Evolutionary conservation across 805 yeast species (phyloP).

Genomic region (Starmerella bombi): DNA sequence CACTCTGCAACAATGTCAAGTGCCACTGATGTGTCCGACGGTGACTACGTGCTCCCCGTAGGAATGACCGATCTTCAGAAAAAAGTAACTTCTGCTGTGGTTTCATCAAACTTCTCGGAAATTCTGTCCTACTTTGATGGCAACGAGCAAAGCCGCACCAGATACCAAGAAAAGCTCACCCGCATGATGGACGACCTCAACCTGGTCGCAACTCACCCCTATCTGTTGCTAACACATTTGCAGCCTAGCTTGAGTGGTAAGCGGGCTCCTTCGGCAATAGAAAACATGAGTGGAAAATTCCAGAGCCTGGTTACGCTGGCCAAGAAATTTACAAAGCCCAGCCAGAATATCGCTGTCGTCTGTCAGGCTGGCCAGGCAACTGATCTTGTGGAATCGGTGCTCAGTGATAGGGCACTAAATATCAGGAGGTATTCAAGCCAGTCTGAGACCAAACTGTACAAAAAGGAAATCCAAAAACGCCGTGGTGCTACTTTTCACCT

Average conservation of each 20-base stretch:
- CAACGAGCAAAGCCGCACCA: conserved; percentile 39
- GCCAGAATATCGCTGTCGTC: conserved; percentile 51
- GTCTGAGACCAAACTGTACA: conserved; percentile 11
- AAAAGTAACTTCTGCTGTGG: conserved; percentile 80
- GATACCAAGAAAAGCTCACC: conserved; percentile 42
- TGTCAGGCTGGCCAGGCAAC: conserved; percentile 55
- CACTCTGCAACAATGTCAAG: too few species aligned
- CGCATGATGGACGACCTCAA: conserved; percentile 65
- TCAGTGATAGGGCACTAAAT: conserved; percentile 56
- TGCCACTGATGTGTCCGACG: too few species aligned
- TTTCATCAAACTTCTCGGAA: conserved; percentile 82
- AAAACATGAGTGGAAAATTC: conserved; percentile 45
- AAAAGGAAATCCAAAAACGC: conserved; percentile 9
- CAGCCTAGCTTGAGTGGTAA: conserved; percentile 52
- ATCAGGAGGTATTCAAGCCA: conserved; percentile 48
- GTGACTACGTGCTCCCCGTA: conserved; percentile 19
- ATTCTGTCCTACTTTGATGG: conserved; percentile 72
- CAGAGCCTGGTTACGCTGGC: conserved; percentile 52
- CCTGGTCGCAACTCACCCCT: conserved; percentile 80
- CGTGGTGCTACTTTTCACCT: conserved; percentile 25
- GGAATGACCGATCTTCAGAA: conserved; percentile 42
- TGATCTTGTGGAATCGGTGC: conserved; percentile 65
- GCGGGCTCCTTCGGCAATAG: conserved; percentile 59
- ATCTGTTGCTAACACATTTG: conserved; percentile 65
- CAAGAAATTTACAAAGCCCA: conserved; percentile 35